A percentile compares a stretch with the other conserved stretches of the same genome.
phyloP scores from a whole-genome alignment of 345 rosid genomes.

The Lumnitzera littorea region DNA sequence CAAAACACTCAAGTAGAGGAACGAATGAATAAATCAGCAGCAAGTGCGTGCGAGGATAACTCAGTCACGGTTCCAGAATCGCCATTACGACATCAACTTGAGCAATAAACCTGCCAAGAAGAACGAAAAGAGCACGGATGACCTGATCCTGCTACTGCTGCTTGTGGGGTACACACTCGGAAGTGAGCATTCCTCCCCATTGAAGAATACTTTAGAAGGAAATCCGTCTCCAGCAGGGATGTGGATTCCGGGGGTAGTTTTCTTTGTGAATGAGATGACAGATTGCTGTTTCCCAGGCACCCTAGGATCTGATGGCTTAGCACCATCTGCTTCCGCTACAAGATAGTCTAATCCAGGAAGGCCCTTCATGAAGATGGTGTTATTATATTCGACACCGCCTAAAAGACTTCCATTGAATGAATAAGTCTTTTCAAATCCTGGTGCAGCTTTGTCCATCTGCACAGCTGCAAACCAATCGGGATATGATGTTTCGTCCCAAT shows the following conservation, averaged over 20 bases:
- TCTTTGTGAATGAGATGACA: conserved; percentile 74
- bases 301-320: conserved; percentile 51
- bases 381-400: conserved; percentile 24
- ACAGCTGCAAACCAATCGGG: conserved; percentile 86
- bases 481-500: conserved; percentile 67
- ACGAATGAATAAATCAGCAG: too few species aligned
- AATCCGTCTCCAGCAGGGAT: conserved; percentile 74
- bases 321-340: conserved; percentile 49
- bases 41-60: too few species aligned
- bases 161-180: conserved; percentile 48
- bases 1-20: too few species aligned
- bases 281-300: conserved; percentile 95
- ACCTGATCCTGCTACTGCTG: conserved; percentile 26
- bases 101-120: conserved; percentile 17
- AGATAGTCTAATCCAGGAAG: conserved; percentile 74
- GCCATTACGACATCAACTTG: conserved; percentile 14
- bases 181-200: conserved; percentile 90
- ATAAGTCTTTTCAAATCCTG: conserved; percentile 67
- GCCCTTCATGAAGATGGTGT: conserved; percentile 70
- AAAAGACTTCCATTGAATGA: conserved; percentile 64
- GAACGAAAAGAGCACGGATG: conserved; percentile 14
- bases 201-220: conserved; percentile 84
- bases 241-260: conserved; percentile 49
- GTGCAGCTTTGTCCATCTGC: conserved; percentile 48
- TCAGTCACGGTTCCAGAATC: not conserved